Evolutionary conservation across 1,284 basidiomycete genomes (phyloP).

Genomic region (Xerocomus minutiporus): DNA sequence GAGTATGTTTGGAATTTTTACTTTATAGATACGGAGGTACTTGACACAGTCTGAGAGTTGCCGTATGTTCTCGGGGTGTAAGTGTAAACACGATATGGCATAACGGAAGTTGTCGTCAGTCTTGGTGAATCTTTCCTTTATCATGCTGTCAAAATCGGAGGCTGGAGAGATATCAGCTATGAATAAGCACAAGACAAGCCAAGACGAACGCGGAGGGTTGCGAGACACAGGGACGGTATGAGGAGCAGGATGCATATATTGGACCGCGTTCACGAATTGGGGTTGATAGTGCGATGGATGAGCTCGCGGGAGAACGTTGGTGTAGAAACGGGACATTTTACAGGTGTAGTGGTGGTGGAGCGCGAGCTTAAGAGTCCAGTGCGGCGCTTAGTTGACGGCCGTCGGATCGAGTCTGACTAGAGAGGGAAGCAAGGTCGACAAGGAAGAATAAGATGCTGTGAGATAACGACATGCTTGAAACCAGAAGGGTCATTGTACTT

Average conservation of each 20-base stretch:
- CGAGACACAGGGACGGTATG: not conserved
- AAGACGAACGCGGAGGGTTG: constrained; percentile 11
- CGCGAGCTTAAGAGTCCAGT: constrained; percentile 9
- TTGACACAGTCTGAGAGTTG: constrained; percentile 13
- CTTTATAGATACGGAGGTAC: constrained; percentile 20
- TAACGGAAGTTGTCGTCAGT: constrained; percentile 2
- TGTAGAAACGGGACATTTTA: constrained; percentile 8
- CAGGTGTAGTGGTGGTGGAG: not conserved
- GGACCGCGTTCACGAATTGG: not conserved
- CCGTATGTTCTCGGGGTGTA: not conserved
- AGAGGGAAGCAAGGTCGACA: not conserved
- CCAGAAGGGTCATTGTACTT: not conserved
- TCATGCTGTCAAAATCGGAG: constrained; percentile 6
- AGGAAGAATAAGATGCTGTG: not conserved
- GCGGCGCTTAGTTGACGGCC: not conserved
- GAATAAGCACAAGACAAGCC: not conserved
- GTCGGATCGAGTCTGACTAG: not conserved
- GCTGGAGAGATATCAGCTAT: constrained; percentile 13
- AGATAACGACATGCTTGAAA: not conserved
- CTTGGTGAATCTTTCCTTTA: not conserved
- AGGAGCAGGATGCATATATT: not conserved
- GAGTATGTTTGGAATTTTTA: constrained; percentile 7
- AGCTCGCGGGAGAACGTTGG: not conserved
- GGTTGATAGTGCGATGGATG: not conserved
- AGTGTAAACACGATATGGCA: constrained; percentile 3